Conservation (phyloP, 768 basidiomycete species). For the Crepidotus variabilis region DNA sequence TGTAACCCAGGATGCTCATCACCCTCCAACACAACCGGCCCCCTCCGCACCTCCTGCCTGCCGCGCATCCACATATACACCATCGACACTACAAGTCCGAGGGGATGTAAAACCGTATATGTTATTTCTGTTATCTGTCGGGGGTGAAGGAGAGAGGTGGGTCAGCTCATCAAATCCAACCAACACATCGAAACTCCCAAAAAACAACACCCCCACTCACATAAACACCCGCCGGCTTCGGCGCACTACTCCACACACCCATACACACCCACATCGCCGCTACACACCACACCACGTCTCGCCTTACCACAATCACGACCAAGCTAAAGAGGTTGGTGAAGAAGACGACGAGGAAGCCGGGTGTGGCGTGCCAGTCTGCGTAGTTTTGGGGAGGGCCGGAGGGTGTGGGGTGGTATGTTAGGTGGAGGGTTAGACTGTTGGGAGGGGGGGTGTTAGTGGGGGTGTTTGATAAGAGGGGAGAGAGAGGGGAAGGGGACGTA, state of each 20-base stretch:
- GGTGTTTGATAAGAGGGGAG: too few species aligned
- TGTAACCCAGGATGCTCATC: not conserved
- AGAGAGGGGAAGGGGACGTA: constrained; percentile 27
- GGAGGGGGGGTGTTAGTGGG: not conserved
- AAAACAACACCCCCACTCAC: constrained; percentile 48
- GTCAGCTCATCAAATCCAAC: too few species aligned
- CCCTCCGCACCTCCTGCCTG: not conserved
- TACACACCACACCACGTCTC: constrained; percentile 73
- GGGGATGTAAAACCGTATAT: constrained; percentile 66
- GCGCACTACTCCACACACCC: constrained; percentile 55
- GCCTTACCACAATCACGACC: constrained; percentile 48
- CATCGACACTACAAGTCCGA: constrained; percentile 46
- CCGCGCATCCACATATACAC: constrained; percentile 33
- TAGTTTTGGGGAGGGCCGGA: constrained; percentile 49
- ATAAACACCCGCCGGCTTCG: constrained; percentile 63
- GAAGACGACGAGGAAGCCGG: constrained; percentile 67
- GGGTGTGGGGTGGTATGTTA: constrained; percentile 45
- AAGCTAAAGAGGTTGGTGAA: constrained; percentile 59
- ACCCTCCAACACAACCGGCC: constrained; percentile 1
- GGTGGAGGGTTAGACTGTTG: constrained; percentile 64
- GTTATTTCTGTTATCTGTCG: constrained; percentile 53
- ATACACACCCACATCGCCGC: constrained; percentile 73
- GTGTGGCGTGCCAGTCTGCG: constrained; percentile 60
- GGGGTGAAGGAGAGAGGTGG: not conserved
- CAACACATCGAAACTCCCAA: not conserved